These are phyloP conservation scores for Penicilliopsis zonata DNA, from an alignment of 495 filamentous ascomycete species.

Conservation along the genomic window DNA sequence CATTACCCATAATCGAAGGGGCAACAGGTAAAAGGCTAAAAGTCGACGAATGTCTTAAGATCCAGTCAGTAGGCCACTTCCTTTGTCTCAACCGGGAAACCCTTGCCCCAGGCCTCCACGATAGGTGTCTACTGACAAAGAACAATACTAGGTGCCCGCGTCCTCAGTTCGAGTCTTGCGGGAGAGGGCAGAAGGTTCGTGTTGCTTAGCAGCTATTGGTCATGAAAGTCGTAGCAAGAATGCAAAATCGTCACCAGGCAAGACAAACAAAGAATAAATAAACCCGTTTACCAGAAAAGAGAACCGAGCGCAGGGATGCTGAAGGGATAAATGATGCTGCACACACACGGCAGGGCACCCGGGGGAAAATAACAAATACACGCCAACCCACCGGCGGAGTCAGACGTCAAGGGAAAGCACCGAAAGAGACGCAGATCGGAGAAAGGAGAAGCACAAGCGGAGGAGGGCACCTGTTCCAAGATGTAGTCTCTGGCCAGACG, in stretches of 20 bases:
- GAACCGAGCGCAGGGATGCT: constrained; percentile 11
- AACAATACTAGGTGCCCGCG: background rate
- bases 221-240: constrained; percentile 24
- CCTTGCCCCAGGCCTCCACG: no score
- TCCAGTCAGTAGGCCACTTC: no score
- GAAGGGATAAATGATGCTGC: constrained; percentile 14
- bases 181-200: background rate
- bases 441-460: constrained; percentile 1
- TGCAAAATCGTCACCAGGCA: constrained; percentile 15
- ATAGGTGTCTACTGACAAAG: background rate
- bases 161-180: background rate
- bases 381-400: background rate
- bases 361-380: background rate
- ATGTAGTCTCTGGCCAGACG: background rate
- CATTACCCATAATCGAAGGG: constrained; percentile 30
- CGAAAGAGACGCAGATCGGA: no score
- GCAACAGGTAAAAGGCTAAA: no score
- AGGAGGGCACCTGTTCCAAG: background rate
- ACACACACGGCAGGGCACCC: background rate
- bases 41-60: no score
- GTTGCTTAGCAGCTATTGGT: constrained; percentile 1
- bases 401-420: constrained; percentile 1
- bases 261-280: constrained; percentile 1
- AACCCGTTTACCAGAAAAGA: constrained; percentile 9
- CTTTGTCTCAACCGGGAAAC: no score